Evolutionary conservation across 495 filamentous ascomycete genomes (phyloP).

Genomic region (Aspergillus avenaceus): DNA sequence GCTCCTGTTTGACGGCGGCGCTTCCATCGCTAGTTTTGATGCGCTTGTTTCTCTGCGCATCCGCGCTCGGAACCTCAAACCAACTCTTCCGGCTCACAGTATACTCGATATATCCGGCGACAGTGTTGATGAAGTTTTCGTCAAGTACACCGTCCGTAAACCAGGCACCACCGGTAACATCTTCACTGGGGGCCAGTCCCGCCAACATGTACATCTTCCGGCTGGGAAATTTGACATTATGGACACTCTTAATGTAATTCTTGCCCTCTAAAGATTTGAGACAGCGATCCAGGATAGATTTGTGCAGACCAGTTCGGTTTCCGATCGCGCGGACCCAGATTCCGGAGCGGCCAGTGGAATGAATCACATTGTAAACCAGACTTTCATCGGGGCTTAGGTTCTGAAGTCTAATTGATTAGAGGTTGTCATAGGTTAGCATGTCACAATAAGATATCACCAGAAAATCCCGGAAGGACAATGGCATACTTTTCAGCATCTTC

Average conservation of each 20-base stretch:
- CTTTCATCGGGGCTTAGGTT: conserved; percentile 65
- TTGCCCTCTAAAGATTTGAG: conserved; percentile 78
- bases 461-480: neutral
- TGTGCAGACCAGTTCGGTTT: conserved; percentile 69
- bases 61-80: conserved; percentile 41
- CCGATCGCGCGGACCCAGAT: conserved; percentile 85
- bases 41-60: conserved; percentile 32
- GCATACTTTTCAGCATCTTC: conserved; percentile 70
- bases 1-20: conserved; percentile 27
- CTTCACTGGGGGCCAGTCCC: conserved; percentile 71
- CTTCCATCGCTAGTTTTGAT: conserved; percentile 42
- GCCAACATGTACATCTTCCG: conserved; percentile 65
- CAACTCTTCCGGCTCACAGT: conserved; percentile 69
- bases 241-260: conserved; percentile 77
- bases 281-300: conserved; percentile 66
- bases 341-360: conserved; percentile 72
- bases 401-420: conserved; percentile 51
- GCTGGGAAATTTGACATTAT: conserved; percentile 55
- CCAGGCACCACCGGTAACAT: conserved; percentile 89
- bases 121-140: conserved; percentile 71
- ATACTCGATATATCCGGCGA: conserved; percentile 64
- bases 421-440: neutral
- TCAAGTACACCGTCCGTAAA: conserved; percentile 87
- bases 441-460: conserved; percentile 7
- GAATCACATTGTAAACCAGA: conserved; percentile 80